A percentile compares a stretch with the other conserved stretches of the same genome.
Conservation (phyloP, 1,284 basidiomycete genomes). For the Cutaneotrichosporon dermatis region DNA sequence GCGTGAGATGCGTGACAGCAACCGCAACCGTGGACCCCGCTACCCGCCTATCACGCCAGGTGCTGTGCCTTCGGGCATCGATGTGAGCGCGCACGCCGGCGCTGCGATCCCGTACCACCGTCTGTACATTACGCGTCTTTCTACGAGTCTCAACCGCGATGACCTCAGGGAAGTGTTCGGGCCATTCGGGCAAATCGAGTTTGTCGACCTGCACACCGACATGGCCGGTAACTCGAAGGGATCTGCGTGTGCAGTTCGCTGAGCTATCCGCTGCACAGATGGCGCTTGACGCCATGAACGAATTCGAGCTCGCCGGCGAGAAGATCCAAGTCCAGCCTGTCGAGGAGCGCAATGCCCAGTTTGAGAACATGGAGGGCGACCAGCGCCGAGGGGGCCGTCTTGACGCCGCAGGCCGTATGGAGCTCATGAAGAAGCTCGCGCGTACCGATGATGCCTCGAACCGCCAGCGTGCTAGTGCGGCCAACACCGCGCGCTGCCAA, state of each 20-base stretch:
- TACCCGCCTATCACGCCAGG: conserved; percentile 37
- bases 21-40: conserved; percentile 4
- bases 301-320: conserved; percentile 91
- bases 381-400: conserved; percentile 62
- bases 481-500: conserved; percentile 47
- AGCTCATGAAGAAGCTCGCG: conserved; percentile 98
- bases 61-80: conserved; percentile 13
- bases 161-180: conserved; percentile 98
- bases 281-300: conserved; percentile 97
- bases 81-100: conserved; percentile 44
- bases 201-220: conserved; percentile 95
- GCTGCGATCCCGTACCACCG: conserved; percentile 57
- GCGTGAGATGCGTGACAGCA: conserved; percentile 8
- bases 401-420: conserved; percentile 91
- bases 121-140: conserved; percentile 92
- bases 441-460: conserved; percentile 52
- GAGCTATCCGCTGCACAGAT: conserved; percentile 85
- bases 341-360: conserved; percentile 56
- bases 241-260: conserved; percentile 96
- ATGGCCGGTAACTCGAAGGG: conserved; percentile 60
- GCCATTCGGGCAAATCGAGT: conserved; percentile 94
- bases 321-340: conserved; percentile 83
- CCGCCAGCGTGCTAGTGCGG: conserved; percentile 3
- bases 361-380: conserved; percentile 7
- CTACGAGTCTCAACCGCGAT: conserved; percentile 91